Percentiles rank a stretch among this genome's conserved stretches.
Conservation (phyloP, 2,329 filamentous ascomycete species). For the Diplodia corticola region DNA sequence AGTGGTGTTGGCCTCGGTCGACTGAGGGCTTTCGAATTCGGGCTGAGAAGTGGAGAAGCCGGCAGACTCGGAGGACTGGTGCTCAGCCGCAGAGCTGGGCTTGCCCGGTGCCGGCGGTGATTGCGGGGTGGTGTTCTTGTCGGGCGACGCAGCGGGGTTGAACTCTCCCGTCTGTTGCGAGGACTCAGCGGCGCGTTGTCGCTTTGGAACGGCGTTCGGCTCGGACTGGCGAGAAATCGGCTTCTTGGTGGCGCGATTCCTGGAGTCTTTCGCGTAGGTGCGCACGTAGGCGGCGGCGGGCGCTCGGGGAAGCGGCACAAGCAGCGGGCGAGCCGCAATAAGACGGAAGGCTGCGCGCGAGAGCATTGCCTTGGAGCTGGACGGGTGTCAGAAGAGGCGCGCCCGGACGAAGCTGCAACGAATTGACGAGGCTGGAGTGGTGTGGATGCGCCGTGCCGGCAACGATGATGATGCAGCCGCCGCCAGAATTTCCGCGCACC, state of each 20-base stretch:
- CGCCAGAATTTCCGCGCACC: constrained; percentile 22
- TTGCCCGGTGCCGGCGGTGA: constrained; percentile 31
- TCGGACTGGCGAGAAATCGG: constrained; percentile 28
- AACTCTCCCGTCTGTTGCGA: constrained; percentile 41
- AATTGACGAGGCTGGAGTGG: constrained; percentile 17
- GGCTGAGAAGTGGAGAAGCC: constrained; percentile 37
- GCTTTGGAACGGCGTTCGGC: neutral
- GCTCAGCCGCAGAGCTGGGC: neutral
- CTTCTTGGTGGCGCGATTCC: constrained; percentile 29
- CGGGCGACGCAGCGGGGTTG: constrained; percentile 31
- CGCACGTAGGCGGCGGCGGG: constrained; percentile 31
- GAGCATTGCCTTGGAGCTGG: constrained; percentile 33
- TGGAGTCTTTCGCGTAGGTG: constrained; percentile 29
- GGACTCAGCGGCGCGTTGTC: constrained; percentile 28
- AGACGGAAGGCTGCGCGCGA: constrained; percentile 38
- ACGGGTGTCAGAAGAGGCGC: neutral
- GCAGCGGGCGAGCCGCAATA: constrained; percentile 32
- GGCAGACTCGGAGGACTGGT: constrained; percentile 20
- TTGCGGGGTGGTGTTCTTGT: constrained; percentile 32
- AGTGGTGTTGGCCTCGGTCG: constrained; percentile 38
- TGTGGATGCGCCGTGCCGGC: constrained; percentile 7
- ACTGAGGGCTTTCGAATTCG: constrained; percentile 39
- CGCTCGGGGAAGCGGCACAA: constrained; percentile 31
- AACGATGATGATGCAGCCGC: constrained; percentile 15
- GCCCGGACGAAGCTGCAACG: constrained; percentile 3